Percentiles rank a stretch among this genome's conserved stretches.
Conservation (phyloP, 2,329 filamentous ascomycete species). For the Dactylellina leptospora region DNA sequence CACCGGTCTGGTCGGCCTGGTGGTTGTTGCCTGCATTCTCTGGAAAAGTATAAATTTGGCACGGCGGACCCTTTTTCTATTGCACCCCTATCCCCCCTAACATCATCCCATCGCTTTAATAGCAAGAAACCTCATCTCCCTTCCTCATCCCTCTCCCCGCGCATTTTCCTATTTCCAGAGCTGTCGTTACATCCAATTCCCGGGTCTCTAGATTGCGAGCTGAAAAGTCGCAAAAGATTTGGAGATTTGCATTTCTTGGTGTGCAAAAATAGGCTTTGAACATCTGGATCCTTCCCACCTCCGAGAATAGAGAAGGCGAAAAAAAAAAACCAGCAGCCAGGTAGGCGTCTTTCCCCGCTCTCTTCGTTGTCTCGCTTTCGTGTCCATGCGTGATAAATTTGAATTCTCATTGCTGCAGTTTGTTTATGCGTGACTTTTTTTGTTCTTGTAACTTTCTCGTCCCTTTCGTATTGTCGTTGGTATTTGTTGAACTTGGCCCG, state of each 20-base stretch:
- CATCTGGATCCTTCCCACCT: constrained; percentile 48
- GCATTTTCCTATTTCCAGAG: constrained; percentile 9
- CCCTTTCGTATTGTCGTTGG: constrained; percentile 18
- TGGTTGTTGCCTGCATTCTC: constrained; percentile 6
- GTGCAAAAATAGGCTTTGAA: neutral
- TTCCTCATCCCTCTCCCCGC: neutral
- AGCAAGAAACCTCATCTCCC: constrained; percentile 29
- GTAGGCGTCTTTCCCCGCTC: constrained; percentile 18
- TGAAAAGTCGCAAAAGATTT: neutral
- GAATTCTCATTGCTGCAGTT: constrained; percentile 29
- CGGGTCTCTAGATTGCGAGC: too few species aligned
- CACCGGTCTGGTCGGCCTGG: constrained; percentile 22
- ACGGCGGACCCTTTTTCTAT: constrained; percentile 19
- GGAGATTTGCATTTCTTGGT: constrained; percentile 12
- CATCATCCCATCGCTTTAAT: constrained; percentile 49
- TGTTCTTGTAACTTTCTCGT: constrained; percentile 46
- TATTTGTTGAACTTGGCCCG: neutral
- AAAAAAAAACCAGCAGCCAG: constrained; percentile 17
- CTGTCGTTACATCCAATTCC: constrained; percentile 27
- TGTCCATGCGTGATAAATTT: constrained; percentile 41
- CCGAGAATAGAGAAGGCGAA: constrained; percentile 8
- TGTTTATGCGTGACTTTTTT: constrained; percentile 50
- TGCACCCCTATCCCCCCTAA: constrained; percentile 23
- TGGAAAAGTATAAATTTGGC: constrained; percentile 52
- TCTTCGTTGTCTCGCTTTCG: constrained; percentile 18